phyloP scores from a whole-genome alignment of 1,284 basidiomycete genomes.

The Neolentinus lepideus region DNA sequence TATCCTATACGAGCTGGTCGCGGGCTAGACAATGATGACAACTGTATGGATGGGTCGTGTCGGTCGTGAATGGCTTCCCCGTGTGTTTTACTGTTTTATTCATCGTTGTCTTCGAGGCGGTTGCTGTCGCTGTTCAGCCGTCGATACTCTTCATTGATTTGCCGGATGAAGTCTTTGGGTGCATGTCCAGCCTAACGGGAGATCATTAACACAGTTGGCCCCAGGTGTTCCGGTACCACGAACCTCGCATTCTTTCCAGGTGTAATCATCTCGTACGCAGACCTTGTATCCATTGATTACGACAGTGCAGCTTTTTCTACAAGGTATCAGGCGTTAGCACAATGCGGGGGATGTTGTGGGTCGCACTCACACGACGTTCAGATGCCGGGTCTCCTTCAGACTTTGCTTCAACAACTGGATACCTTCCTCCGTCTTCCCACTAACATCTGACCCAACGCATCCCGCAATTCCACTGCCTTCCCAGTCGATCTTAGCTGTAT shows the following conservation, averaged over 20 bases:
- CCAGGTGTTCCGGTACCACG: constrained; percentile 21
- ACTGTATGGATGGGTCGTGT: constrained; percentile 1
- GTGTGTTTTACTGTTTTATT: background rate
- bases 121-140: constrained; percentile 38
- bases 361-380: constrained; percentile 50
- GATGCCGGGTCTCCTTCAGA: constrained; percentile 34
- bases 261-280: constrained; percentile 65
- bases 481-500: constrained; percentile 64
- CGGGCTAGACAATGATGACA: constrained; percentile 22
- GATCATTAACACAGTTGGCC: constrained; percentile 2
- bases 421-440: constrained; percentile 54
- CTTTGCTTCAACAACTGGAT: constrained; percentile 54
- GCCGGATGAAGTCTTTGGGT: constrained; percentile 66
- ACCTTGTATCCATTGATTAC: constrained; percentile 62
- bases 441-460: constrained; percentile 53
- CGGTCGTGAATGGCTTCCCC: constrained; percentile 5
- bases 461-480: constrained; percentile 44
- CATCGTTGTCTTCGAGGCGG: background rate
- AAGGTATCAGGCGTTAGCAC: constrained; percentile 4
- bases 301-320: constrained; percentile 80
- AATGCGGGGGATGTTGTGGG: background rate
- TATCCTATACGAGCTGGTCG: constrained; percentile 77
- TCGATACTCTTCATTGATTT: constrained; percentile 73
- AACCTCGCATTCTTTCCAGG: constrained; percentile 83
- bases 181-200: constrained; percentile 62